Conservation (phyloP, 2,329 filamentous ascomycete genomes). For the Colletotrichum aenigma region DNA sequence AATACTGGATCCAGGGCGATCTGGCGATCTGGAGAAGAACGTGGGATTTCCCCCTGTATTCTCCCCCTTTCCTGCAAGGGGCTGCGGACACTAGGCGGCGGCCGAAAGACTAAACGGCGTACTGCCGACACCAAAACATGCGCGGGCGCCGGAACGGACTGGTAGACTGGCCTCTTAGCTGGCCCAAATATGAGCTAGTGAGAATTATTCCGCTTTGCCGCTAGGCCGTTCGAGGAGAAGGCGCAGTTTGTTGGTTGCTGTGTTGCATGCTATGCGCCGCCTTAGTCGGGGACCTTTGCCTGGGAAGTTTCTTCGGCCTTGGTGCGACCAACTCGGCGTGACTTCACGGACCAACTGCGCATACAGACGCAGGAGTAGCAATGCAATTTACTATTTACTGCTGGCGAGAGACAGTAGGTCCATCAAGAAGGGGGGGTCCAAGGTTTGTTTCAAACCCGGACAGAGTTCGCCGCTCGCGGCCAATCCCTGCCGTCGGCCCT, state of each 20-base stretch:
- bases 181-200: background rate
- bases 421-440: background rate
- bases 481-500: background rate
- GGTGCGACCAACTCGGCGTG: background rate
- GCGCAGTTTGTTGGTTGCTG: background rate
- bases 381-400: background rate
- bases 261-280: background rate
- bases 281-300: background rate
- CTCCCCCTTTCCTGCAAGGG: background rate
- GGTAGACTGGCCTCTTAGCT: background rate
- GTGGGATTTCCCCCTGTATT: background rate
- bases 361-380: background rate
- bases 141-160: background rate
- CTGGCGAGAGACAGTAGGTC: background rate
- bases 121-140: background rate
- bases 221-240: background rate
- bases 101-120: background rate
- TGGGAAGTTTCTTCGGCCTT: background rate
- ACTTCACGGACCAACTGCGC: background rate
- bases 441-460: constrained; percentile 20
- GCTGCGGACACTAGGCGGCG: background rate
- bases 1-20: background rate
- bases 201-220: background rate
- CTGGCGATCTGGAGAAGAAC: background rate
- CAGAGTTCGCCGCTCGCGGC: constrained; percentile 4